Percentiles rank a stretch among this genome's conserved stretches.
Evolutionary conservation across 345 rosid genomes (phyloP).

Genomic region (Punica granatum): DNA sequence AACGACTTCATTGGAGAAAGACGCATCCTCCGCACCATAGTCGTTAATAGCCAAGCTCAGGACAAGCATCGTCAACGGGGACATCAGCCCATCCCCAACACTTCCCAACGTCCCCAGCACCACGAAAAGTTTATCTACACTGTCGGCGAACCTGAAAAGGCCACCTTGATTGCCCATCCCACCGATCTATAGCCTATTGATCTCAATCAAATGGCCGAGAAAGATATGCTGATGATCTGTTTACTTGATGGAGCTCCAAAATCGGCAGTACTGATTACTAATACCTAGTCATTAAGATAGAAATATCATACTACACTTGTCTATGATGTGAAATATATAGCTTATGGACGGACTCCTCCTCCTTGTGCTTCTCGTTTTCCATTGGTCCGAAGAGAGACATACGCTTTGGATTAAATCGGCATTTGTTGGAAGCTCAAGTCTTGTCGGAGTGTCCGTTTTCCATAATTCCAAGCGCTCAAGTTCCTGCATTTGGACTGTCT

Average conservation of each 20-base stretch:
- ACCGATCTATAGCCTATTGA: constrained; percentile 2
- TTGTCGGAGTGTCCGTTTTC: neutral
- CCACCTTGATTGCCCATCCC: constrained; percentile 26
- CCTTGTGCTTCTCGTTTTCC: neutral
- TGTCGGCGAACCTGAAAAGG: constrained; percentile 30
- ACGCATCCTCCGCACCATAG: constrained; percentile 14
- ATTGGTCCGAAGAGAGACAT: neutral
- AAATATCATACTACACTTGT: neutral
- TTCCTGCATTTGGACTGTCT: neutral
- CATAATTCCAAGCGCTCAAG: neutral
- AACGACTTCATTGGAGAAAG: constrained; percentile 20
- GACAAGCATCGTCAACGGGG: constrained; percentile 35
- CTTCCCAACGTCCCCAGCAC: constrained; percentile 37
- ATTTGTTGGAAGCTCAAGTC: neutral
- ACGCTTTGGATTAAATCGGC: neutral
- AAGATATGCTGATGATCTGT: too few species aligned
- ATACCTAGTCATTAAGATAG: neutral
- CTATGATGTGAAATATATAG: neutral
- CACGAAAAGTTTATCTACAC: constrained; percentile 34
- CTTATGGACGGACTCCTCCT: neutral
- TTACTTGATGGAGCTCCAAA: neutral
- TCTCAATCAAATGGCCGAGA: neutral
- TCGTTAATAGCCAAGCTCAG: constrained; percentile 32
- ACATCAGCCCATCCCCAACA: constrained; percentile 48
- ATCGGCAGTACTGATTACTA: neutral